phyloP scores from a whole-genome alignment of 495 filamentous ascomycete genomes.

The Trichoderma asperelloides region DNA sequence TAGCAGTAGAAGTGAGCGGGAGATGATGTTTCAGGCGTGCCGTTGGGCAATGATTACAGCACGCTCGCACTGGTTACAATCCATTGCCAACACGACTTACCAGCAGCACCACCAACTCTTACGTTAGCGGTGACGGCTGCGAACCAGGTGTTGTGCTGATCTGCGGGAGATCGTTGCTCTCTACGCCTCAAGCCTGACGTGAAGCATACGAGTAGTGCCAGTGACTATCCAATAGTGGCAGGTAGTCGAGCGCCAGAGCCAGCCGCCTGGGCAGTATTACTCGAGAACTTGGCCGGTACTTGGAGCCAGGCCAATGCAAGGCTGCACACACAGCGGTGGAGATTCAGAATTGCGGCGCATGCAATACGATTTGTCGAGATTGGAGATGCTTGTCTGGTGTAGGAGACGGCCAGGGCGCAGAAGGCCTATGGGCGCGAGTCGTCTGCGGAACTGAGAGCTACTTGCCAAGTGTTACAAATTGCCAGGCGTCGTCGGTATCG shows the following conservation, averaged over 20 bases:
- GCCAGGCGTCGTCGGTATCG: background rate
- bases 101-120: background rate
- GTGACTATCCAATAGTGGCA: background rate
- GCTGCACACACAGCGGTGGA: no score
- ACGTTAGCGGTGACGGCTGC: background rate
- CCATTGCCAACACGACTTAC: background rate
- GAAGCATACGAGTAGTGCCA: background rate
- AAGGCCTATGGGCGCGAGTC: no score
- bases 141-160: background rate
- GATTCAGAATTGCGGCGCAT: no score
- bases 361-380: no score
- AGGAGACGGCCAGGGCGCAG: no score
- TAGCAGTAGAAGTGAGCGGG: background rate
- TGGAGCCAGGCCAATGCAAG: no score
- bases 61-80: background rate
- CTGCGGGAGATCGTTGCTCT: background rate
- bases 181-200: background rate
- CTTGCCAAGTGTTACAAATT: background rate
- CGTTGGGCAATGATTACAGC: background rate
- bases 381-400: no score
- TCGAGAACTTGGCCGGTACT: no score
- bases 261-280: no score
- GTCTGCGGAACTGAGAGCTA: background rate
- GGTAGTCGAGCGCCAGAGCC: background rate
- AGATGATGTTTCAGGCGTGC: slow-evolving; percentile 5